Base-by-base conservation (phyloP, 2,329 filamentous ascomycete genomes). In the Aspergillus thermomutatus region DNA sequence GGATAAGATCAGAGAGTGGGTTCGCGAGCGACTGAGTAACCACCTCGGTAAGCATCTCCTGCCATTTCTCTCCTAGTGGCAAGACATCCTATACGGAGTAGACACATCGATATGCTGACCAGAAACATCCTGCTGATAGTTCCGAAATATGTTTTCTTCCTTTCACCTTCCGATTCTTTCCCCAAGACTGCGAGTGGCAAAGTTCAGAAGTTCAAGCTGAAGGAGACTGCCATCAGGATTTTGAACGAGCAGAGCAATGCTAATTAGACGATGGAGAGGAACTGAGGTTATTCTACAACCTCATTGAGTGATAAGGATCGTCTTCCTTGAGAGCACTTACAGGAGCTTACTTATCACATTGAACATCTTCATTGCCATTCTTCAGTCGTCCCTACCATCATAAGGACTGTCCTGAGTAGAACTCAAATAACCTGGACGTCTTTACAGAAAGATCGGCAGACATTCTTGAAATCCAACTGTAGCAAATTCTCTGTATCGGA, bases 121-220 rank as follows among this genome's bases (percentile, higher is more conserved):
- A 10, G 21, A 43, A 26, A 11, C 21, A 9, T 21, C 8, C 37
- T 31, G 7, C 7, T 27, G 14, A 14, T 54, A 82, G 90, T 90
- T 52, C 93, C 93, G 0, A 94, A 90, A 74, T 85, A 93, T 70
- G 83, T 97, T n/a, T 96, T 96, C 70, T 96, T 90, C 83, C 80
- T 90, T 9, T 48, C 56, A 3, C 64, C 67, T 5, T 63, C 64
- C 0, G 82, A 87, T 0, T 84, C 86, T n/a, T 95, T 90, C 71
- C 93, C 93, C 21, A 97, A 96, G 82, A 99, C 94, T 37, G 90
- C 92, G 5, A 96, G 91, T 72, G 93, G 93, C 25, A 99, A 99
- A 83, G 92, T 97, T 55, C 91, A 96, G 77, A 97, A 97, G 78
- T 97, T 89, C 72, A 93, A 88, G 77, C 73, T 97, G 66, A 83